Evolutionary conservation across 306 rosid species (phyloP).

Genomic region (Quercus bicolor): DNA sequence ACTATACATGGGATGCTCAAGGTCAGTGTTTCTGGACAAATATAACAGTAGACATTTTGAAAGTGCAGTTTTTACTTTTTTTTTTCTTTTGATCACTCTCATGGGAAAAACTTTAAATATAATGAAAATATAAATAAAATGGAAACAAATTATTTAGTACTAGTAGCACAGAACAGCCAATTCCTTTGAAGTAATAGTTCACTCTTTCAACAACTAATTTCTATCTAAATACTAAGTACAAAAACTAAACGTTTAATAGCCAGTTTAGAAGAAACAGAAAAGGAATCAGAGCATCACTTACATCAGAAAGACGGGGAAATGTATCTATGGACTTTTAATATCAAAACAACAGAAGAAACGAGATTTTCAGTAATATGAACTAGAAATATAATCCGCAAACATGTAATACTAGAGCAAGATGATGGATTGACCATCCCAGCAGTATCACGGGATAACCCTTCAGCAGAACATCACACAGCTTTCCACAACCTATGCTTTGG

Average conservation of each 20-base stretch:
- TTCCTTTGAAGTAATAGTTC: too few relatives aligned
- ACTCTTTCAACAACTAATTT: too few relatives aligned
- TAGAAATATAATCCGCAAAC: not conserved
- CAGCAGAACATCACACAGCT: not conserved
- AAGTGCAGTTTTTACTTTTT: not conserved
- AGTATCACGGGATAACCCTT: not conserved
- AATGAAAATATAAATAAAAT: not conserved
- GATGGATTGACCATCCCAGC: not conserved
- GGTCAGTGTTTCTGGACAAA: not conserved
- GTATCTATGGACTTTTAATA: not conserved
- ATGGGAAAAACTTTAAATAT: not conserved
- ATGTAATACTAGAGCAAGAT: not conserved
- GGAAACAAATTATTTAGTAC: not conserved
- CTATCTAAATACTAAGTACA: not conserved
- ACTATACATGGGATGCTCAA: not conserved
- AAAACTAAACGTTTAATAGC: not conserved
- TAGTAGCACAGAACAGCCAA: not conserved
- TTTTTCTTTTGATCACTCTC: not conserved
- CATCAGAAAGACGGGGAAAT: not conserved
- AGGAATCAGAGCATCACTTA: not conserved
- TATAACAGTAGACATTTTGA: not conserved
- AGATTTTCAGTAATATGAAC: not conserved
- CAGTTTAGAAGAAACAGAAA: not conserved
- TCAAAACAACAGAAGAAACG: not conserved
- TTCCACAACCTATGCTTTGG: not conserved